phyloP scores from a whole-genome alignment of 176 grass and related monocot species.

The Zea mays region Zm-B73-REFERENCE-NAM-5.0 NC_050101.1:175313501-175314000 shows the following conservation, averaged over 20 bases:
- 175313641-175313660: constrained; percentile 44
- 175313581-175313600: background rate
- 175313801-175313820: background rate
- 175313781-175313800: constrained; percentile 9
- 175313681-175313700: constrained; percentile 64
- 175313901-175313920: constrained; percentile 63
- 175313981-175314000: background rate
- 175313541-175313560: background rate
- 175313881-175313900: constrained; percentile 47
- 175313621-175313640: constrained; percentile 27
- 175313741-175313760: constrained; percentile 84
- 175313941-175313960: constrained; percentile 76
- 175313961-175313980: constrained; percentile 16
- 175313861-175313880: constrained; percentile 67
- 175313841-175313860: constrained; percentile 50
- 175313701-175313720: constrained; percentile 51
- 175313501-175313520: background rate
- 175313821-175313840: constrained; percentile 30
- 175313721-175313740: constrained; percentile 81
- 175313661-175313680: constrained; percentile 60
- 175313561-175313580: constrained; percentile 1
- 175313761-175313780: constrained; percentile 62
- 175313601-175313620: background rate
- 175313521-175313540: background rate
- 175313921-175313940: constrained; percentile 67